These are phyloP conservation scores for Limtongia smithiae DNA, from an alignment of 805 yeast genomes.

Conservation along the genomic window DNA sequence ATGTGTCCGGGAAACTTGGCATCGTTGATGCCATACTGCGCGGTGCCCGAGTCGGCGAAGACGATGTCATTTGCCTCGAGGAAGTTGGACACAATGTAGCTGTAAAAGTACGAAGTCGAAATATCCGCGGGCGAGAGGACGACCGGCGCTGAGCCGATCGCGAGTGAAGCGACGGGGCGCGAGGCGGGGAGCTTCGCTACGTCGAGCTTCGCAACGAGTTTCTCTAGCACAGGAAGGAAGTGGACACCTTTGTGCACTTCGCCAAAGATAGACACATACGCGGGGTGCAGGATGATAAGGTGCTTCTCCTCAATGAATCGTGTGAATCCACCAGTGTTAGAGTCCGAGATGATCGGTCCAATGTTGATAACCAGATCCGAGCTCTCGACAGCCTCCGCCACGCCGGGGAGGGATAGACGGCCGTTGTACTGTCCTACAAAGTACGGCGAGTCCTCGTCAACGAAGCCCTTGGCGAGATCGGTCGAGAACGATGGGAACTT, in stretches of 20 bases:
- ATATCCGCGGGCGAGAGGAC: conserved; percentile 30
- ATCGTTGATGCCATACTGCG: conserved; percentile 74
- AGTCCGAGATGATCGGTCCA: conserved; percentile 66
- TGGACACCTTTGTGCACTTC: conserved; percentile 42
- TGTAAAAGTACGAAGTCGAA: conserved; percentile 41
- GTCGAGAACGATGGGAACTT: conserved; percentile 56
- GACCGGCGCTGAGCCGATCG: conserved; percentile 27
- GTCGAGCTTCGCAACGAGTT: conserved; percentile 43
- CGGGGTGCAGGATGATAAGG: conserved; percentile 51
- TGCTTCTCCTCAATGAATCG: conserved; percentile 45
- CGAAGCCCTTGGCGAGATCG: conserved; percentile 64
- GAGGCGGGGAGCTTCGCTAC: conserved; percentile 30
- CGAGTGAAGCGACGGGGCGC: conserved; percentile 31
- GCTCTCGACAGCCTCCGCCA: conserved; percentile 47
- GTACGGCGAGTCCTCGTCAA: conserved; percentile 64
- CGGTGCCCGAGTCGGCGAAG: conserved; percentile 80
- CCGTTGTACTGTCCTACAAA: conserved; percentile 77
- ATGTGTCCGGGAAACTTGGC: conserved; percentile 55
- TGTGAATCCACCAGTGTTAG: conserved; percentile 65
- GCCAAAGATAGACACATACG: conserved; percentile 49
- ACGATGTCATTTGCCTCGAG: conserved; percentile 63
- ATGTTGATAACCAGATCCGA: conserved; percentile 68
- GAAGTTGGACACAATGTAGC: conserved; percentile 39
- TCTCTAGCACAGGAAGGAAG: conserved; percentile 50
- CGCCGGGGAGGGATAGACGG: conserved; percentile 47